Evolutionary conservation across 306 rosid genomes (phyloP), one percentile per base, ranked within the genome.

Genomic region (Carpinus viminea): DNA sequence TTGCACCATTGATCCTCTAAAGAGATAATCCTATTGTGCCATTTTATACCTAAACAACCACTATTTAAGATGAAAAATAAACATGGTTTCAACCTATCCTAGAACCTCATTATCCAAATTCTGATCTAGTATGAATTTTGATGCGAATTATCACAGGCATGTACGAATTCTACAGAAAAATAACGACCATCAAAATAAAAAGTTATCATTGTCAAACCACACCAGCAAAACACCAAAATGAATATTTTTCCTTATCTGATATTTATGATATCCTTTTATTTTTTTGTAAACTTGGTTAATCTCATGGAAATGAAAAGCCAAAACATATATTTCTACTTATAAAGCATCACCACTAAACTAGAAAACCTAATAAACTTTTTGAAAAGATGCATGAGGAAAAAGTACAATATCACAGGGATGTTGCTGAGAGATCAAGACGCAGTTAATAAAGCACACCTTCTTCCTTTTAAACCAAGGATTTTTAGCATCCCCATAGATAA

Each of bases 401-500:
- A 75, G 79, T 48, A 73, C 45, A 64, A 68, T 24, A 77, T 56
- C 48, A 76, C 20, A 20, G 64, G 46, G 26, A 43, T 61, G 28
- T 3, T 55, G 36, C 43, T 62, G 62, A 41, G 54, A 74, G 72
- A 82, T 61, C 64, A 79, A 78, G 80, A 48, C 43, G 47, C n/a
- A 36, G 78, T 65, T 61, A 72, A 73, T 76, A 46, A 81, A 62
- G 83, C 85, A 46, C 54, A 96, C 99, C 98, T 96, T 83, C 91
- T 90, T 87, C 99, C 99, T 87, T 96, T 96, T 84, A 96, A 84
- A 75, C 99, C 97, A 72, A 96, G 96, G 82, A 96, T 68, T 82
- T 93, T 93, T 54, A 93, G 89, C 87, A 96, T 96, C 88, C 99
- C 98, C 99, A 96, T 96, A 70, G 99, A 96, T 75, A 96, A 81